Conservation (phyloP, 1,139 yeast species). For the Suhomyces atakaporum region DNA sequence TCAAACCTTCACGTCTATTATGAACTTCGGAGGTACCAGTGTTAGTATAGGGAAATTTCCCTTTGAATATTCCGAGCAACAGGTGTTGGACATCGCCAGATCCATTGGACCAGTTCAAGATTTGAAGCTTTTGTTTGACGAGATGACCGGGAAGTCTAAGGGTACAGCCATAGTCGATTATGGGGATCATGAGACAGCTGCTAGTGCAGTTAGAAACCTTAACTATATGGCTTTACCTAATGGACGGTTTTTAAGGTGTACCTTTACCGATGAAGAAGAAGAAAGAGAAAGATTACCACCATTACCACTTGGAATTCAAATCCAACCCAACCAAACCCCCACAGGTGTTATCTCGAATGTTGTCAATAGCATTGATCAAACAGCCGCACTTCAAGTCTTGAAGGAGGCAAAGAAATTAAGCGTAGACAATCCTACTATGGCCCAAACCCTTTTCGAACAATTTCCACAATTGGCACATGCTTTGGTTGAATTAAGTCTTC, state of each 20-base stretch:
- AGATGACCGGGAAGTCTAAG: conserved; percentile 85
- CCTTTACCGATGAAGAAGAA: conserved; percentile 46
- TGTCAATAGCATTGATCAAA: conserved; percentile 57
- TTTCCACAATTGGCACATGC: conserved; percentile 84
- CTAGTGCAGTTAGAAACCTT: conserved; percentile 86
- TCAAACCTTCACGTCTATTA: too few relatives aligned
- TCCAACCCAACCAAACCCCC: conserved; percentile 54
- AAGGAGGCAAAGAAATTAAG: conserved; percentile 68
- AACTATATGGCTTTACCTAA: conserved; percentile 79
- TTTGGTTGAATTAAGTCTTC: conserved; percentile 70
- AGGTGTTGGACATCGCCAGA: conserved; percentile 72
- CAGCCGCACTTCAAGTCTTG: conserved; percentile 56
- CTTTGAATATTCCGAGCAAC: conserved; percentile 68
- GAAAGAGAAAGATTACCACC: conserved; percentile 34
- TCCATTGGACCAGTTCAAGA: conserved; percentile 87
- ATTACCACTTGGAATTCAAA: conserved; percentile 52
- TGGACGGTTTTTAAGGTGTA: conserved; percentile 66
- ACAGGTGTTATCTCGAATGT: conserved; percentile 64
- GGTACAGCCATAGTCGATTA: conserved; percentile 90
- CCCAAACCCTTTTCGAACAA: conserved; percentile 61
- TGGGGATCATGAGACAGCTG: conserved; percentile 75
- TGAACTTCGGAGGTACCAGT: conserved; percentile 14
- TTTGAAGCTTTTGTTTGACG: conserved; percentile 78
- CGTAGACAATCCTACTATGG: conserved; percentile 59
- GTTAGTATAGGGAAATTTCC: conserved; percentile 22